A percentile compares a stretch with the other conserved stretches of the same genome.
Evolutionary conservation across 768 basidiomycete genomes (phyloP).

Genomic region (Cubamyces lactineus): DNA sequence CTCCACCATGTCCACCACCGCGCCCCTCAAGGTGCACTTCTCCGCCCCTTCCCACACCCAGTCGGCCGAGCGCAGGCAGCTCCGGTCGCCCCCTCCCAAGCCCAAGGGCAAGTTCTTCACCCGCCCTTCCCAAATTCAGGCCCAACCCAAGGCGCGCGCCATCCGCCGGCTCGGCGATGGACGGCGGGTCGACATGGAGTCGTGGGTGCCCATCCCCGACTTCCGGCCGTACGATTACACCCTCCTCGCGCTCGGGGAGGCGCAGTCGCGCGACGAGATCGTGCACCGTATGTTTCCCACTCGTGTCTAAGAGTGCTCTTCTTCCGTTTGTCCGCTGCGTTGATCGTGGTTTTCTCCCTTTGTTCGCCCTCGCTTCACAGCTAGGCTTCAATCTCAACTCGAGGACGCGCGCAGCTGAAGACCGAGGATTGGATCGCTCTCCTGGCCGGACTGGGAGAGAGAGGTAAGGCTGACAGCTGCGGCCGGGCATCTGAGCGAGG

Average conservation of each 20-base stretch:
- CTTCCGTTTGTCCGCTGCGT: not conserved
- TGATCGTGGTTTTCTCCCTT: not conserved
- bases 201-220: not conserved
- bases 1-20: not conserved
- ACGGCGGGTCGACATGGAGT: slow-evolving; percentile 4
- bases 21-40: slow-evolving; percentile 9
- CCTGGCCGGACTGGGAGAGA: slow-evolving; percentile 8
- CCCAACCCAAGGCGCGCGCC: not conserved
- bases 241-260: slow-evolving; percentile 13
- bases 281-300: slow-evolving; percentile 16
- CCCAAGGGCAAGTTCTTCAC: not conserved
- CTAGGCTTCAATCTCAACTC: not conserved
- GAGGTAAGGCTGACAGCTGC: slow-evolving; percentile 9
- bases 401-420: slow-evolving; percentile 13
- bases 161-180: slow-evolving; percentile 12
- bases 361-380: not conserved
- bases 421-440: not conserved
- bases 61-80: slow-evolving; percentile 11
- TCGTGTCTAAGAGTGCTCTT: not conserved
- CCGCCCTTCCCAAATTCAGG: not conserved
- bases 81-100: slow-evolving; percentile 13
- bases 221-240: slow-evolving; percentile 15
- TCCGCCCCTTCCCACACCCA: not conserved
- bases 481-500: slow-evolving; percentile 4
- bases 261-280: slow-evolving; percentile 12